These are phyloP conservation scores for Penicillium polonicum DNA, from an alignment of 2,329 filamentous ascomycete genomes.

Conservation along the genomic window DNA sequence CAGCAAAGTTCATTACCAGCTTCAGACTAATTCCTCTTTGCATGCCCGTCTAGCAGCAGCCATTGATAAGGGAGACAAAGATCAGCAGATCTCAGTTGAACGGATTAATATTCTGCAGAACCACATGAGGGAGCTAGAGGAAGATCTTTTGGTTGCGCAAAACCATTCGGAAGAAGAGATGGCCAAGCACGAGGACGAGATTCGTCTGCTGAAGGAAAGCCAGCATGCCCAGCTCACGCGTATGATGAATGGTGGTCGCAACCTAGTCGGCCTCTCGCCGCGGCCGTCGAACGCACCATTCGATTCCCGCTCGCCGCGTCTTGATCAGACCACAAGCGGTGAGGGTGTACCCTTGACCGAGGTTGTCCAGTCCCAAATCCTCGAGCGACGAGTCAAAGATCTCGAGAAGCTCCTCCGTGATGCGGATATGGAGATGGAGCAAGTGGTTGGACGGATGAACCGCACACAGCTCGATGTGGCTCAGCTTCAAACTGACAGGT, in stretches of 20 bases:
- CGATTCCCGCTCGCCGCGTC: slow-evolving; percentile 56
- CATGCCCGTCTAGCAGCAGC: slow-evolving; percentile 75
- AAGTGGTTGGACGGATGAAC: slow-evolving; percentile 80
- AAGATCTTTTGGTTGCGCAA: slow-evolving; percentile 78
- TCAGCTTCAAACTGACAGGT: slow-evolving; percentile 63
- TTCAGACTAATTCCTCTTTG: slow-evolving; percentile 73
- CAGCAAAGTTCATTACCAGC: slow-evolving; percentile 73
- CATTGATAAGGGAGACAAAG: slow-evolving; percentile 77
- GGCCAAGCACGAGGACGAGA: slow-evolving; percentile 80
- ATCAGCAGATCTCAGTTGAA: slow-evolving; percentile 74
- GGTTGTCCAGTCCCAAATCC: slow-evolving; percentile 68
- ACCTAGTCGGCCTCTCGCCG: slow-evolving; percentile 50
- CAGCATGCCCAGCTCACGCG: slow-evolving; percentile 76
- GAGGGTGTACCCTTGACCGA: slow-evolving; percentile 61
- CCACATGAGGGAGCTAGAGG: slow-evolving; percentile 77
- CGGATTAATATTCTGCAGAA: slow-evolving; percentile 82
- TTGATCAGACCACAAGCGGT: slow-evolving; percentile 63
- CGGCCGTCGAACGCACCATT: slow-evolving; percentile 64
- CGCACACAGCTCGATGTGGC: slow-evolving; percentile 79
- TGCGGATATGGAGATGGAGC: slow-evolving; percentile 78
- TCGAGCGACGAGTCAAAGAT: slow-evolving; percentile 77
- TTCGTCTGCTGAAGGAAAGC: slow-evolving; percentile 70
- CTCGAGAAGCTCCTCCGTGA: slow-evolving; percentile 77
- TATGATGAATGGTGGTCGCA: slow-evolving; percentile 56
- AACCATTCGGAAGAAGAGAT: slow-evolving; percentile 83